Base-by-base conservation (phyloP, 352 stramenopile species). In the Phytophthora meadii region DNA sequence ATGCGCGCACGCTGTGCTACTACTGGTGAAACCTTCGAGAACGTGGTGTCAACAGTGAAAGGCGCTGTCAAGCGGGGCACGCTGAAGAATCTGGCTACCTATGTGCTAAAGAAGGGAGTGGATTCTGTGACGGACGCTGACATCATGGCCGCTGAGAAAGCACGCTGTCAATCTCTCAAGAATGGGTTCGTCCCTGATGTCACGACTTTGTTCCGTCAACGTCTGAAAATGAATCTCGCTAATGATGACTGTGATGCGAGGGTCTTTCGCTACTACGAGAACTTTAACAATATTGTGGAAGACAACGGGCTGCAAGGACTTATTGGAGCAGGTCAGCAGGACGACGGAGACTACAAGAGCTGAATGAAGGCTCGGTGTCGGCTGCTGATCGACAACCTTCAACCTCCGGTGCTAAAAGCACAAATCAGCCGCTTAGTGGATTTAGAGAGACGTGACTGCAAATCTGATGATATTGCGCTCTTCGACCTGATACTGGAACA, bases 381-480 rank as follows among this genome's bases (percentile, higher is more conserved):
- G 6, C 25, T 36, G 2, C 5, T 25, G 27, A 17, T 49, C 7
- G 46, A 53, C 1, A 53, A 53, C 14, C 32, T 54, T 8, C 30
- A 54, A 28, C 49, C 34, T 2, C 17, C 49, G 3, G 11, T 36
- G 0, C 49, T 46, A 17, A 56, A 46, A 17, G 49, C 49, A 8
- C 49, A 56, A 7, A 56, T 46, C 10, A 37, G 0, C 0, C 49
- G 32, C 2, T 34, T 56, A 36, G 36, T 46, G 19, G 49, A 46
- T 0, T 46, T 45, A 14, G 30, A 56, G 34, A 47, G 34, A 19
- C 49, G 49, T n/a, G 47, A 54, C 28, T 54, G 28, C 47, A 54
- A 54, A 19, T 42, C 47, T 17, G 28, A 41, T 42, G 49, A 56
- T 46, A 22, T 56, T n/a, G 34, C 34, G 34, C 34, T 54, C 48